These are phyloP conservation scores for Trichomonas gallinae DNA, from an alignment of 208 protist species.

Conservation along the genomic window DNA sequence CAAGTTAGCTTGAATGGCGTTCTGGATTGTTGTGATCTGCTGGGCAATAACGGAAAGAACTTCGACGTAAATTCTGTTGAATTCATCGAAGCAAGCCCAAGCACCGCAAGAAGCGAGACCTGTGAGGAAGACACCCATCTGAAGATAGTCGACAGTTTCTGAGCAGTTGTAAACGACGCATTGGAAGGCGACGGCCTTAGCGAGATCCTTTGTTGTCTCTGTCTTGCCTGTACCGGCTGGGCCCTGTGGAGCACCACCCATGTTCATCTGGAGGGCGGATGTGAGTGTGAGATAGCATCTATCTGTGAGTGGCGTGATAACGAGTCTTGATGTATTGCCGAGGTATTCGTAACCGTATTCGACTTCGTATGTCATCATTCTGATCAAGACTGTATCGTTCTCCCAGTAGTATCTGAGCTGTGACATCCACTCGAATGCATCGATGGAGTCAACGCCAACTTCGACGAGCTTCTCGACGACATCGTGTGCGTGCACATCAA, in stretches of 20 bases:
- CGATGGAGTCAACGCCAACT: conserved; percentile 54
- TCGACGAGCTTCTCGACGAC: conserved; percentile 74
- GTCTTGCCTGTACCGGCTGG: conserved; percentile 59
- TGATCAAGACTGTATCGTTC: conserved; percentile 31
- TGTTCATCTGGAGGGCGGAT: conserved; percentile 48
- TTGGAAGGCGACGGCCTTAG: conserved; percentile 48
- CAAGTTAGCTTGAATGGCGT: conserved; percentile 39
- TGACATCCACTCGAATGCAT: conserved; percentile 76
- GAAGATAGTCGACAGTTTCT: conserved; percentile 59
- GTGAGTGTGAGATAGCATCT: conserved; percentile 61
- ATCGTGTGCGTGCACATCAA: conserved; percentile 87
- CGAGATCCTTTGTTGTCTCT: conserved; percentile 53
- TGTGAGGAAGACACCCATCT: conserved; percentile 44
- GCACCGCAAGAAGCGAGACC: conserved; percentile 42
- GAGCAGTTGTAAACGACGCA: conserved; percentile 92
- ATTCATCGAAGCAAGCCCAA: conserved; percentile 58
- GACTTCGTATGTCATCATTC: conserved; percentile 39
- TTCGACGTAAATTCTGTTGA: conserved; percentile 52
- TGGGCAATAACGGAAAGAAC: conserved; percentile 48
- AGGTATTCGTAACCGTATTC: conserved; percentile 49
- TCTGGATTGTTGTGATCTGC: conserved; percentile 42
- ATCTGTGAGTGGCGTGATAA: conserved; percentile 48
- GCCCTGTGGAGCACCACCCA: conserved; percentile 53
- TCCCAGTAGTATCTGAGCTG: conserved; percentile 37
- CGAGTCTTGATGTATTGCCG: conserved; percentile 42